A percentile compares a stretch with the other conserved stretches of the same genome.
Conservation (phyloP, 768 basidiomycete species). For the Suillus lakei region DNA sequence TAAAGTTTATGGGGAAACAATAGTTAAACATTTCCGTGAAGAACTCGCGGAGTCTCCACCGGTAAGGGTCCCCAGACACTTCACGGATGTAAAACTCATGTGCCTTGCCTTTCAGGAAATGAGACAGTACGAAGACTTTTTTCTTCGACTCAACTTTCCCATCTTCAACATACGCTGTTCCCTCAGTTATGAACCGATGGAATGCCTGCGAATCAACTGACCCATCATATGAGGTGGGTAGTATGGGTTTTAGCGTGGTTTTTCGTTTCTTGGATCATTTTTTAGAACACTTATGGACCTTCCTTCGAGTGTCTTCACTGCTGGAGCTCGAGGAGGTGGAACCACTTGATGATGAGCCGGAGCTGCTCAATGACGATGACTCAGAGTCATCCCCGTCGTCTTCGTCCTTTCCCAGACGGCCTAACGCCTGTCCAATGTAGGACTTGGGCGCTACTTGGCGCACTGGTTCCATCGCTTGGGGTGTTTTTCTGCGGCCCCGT, state of each 20-base stretch:
- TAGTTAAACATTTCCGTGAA: constrained; percentile 40
- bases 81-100: constrained; percentile 38
- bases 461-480: neutral
- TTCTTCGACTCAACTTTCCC: constrained; percentile 16
- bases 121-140: constrained; percentile 26
- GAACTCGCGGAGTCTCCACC: constrained; percentile 36
- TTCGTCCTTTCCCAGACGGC: neutral
- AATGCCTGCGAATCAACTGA: constrained; percentile 22
- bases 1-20: constrained; percentile 37
- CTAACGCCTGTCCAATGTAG: neutral
- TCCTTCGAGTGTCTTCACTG: neutral
- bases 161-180: constrained; percentile 27
- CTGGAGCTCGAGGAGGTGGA: neutral
- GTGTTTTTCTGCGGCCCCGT: neutral
- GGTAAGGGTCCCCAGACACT: constrained; percentile 25
- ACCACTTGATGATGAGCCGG: neutral
- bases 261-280: neutral
- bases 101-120: constrained; percentile 37
- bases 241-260: constrained; percentile 25
- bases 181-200: constrained; percentile 32
- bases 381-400: neutral
- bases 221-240: constrained; percentile 34
- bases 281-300: neutral
- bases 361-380: neutral
- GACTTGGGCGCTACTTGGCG: neutral